phyloP scores from a whole-genome alignment of 768 basidiomycete species.

The Pleurotus djamor region DNA sequence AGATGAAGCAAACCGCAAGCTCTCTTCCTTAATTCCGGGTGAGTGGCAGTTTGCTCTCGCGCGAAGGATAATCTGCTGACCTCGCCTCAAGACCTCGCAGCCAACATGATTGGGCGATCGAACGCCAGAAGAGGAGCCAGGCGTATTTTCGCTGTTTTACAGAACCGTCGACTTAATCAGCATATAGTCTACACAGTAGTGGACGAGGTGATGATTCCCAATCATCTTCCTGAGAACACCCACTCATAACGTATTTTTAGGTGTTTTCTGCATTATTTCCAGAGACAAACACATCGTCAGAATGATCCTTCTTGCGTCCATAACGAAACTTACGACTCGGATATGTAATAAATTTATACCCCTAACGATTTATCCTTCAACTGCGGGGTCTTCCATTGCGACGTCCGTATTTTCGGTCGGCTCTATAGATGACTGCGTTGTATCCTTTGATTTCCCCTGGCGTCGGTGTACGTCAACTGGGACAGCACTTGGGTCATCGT shows the following conservation, averaged over 20 bases:
- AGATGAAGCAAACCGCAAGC: slow-evolving; percentile 86
- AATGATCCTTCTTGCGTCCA: not conserved
- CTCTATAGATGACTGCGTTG: slow-evolving; percentile 12
- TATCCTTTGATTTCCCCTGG: slow-evolving; percentile 34
- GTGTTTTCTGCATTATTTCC: slow-evolving; percentile 62
- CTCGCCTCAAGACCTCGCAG: slow-evolving; percentile 70
- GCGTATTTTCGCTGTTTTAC: slow-evolving; percentile 89
- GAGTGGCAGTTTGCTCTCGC: slow-evolving; percentile 8
- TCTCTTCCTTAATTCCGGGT: slow-evolving; percentile 93
- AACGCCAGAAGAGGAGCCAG: slow-evolving; percentile 93
- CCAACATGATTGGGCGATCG: slow-evolving; percentile 97
- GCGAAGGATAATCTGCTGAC: not conserved
- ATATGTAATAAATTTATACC: not conserved
- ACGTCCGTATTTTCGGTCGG: slow-evolving; percentile 4
- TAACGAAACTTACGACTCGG: slow-evolving; percentile 4
- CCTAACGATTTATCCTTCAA: not conserved
- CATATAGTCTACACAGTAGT: slow-evolving; percentile 86
- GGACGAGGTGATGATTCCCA: slow-evolving; percentile 68
- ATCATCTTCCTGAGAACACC: not conserved
- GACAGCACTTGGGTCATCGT: slow-evolving; percentile 63
- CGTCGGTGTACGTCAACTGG: slow-evolving; percentile 48
- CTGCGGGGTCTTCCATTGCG: not conserved
- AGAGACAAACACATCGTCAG: slow-evolving; percentile 26
- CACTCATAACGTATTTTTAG: slow-evolving; percentile 24
- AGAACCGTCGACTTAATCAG: slow-evolving; percentile 93